Evolutionary conservation across 441 rosid species (phyloP), one percentile per base, ranked within the genome.

Genomic region (Bocquillonia castaneifolia): DNA sequence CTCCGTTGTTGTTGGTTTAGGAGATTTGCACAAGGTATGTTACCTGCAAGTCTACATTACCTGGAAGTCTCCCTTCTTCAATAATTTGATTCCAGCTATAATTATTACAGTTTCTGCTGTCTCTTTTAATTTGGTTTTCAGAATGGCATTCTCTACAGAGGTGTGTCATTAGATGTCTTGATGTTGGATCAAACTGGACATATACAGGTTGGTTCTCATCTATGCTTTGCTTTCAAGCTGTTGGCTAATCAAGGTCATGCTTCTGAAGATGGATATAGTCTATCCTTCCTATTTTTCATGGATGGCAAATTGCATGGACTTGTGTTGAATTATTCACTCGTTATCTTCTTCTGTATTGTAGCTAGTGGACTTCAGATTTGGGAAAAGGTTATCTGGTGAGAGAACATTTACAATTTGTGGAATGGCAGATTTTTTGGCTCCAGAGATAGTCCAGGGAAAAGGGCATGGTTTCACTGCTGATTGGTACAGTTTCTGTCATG

Each of bases 381-480:
- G 90, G 76, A 91, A 94, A 85, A 80, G 84, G 81, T 67, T 89
- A 61, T 77, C 87, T 17, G 81, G 75, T 55, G 88, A 85, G 68
- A 82, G 97, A 77, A 86, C 99, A 66, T 94, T 82, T 80, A 94
- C 99, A 51, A 81, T 90, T 58, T 88, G 96, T 52, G 99, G 97
- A 72, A 91, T 83, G 90, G 84, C 85, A 14, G 96, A 91, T 81
- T 89, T 78, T 54, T 82, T 89, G 76, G 88, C 99, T 69, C 99
- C 99, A 6, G 99, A 93, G 83, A 86, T 89, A 40, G 84, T 93
- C 66, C 92, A 88, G 80, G 99, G 99, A 67, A 88, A 79, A 70
- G 97, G 96, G 72, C 99, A 91, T 62, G 93, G 92, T 80, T 70
- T 88, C 39, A 78, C 91, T 36, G 94, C 89, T 55, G 99, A 91